Base-by-base conservation (phyloP, 805 yeast species). In the Candida oleophila region DNA sequence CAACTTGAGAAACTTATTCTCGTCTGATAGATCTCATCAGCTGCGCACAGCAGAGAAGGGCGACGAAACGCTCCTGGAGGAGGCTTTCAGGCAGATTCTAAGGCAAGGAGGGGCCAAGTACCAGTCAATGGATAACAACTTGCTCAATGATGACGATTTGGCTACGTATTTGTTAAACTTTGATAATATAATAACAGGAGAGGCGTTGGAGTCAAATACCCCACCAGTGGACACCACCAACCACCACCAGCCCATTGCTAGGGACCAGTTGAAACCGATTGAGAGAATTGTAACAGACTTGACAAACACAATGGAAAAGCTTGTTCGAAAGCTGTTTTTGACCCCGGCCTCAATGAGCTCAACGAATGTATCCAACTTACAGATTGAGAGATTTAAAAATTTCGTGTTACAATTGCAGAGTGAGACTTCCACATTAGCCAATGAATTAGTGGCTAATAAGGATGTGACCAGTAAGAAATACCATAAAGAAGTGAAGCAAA, bases 401-500 rank as follows among this genome's bases (percentile, higher is more conserved):
- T 57, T 60, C 44, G 44, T 71, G 25, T 41, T 35, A 12, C 39
- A 35, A 3, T 45, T 67, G n/a, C 53, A 54, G 33, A 20, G 34
- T 2, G 42, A 54, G 22, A 63, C 64, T 16, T 46, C 49, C 21
- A 51, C 49, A 12, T 35, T 69, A 14, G 52, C 50, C 14, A 49
- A 43, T n/a, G 50, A 56, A 15, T 51, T 71, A 22, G 43, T 39
- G 22, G 41, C 40, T 7, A 54, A 55, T 44, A 48, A 59, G 4
- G 55, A 44, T 11, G 44, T 38, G 11, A 52, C 66, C 36, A 53
- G 55, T 35, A 44, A 45, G 2, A 52, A 51, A 28, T 66, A 62
- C 50, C 57, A 59, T 22, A 50, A 49, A 4, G 63, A 62, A 28
- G 60, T 70, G 44, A 60, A 59, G 41, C 53, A 46, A 14, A 65